phyloP scores from a whole-genome alignment of 2,329 filamentous ascomycete genomes.

The Fusarium metavorans region DNA sequence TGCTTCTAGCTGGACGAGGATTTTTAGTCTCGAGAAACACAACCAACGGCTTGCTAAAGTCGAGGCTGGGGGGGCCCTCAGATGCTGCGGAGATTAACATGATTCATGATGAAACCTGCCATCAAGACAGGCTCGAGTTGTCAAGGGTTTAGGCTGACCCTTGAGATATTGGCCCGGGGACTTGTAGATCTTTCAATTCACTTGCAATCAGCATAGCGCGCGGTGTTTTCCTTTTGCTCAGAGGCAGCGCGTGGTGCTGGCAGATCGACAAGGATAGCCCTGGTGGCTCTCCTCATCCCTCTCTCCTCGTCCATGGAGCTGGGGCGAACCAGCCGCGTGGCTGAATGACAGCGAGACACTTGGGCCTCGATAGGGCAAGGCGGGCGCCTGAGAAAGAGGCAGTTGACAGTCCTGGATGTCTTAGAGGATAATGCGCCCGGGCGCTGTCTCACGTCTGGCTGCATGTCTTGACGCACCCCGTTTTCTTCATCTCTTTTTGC shows the following conservation, averaged over 20 bases:
- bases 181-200: neutral
- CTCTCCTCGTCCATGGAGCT: conserved; percentile 24
- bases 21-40: neutral
- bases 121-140: conserved; percentile 9
- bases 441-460: conserved; percentile 16
- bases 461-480: conserved; percentile 24
- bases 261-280: conserved; percentile 9
- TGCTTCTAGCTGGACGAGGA: conserved; percentile 5
- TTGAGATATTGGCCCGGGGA: neutral
- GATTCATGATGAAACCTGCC: conserved; percentile 34
- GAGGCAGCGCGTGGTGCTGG: neutral
- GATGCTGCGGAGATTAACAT: conserved; percentile 23
- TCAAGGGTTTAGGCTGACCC: neutral
- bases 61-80: neutral
- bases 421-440: conserved; percentile 1
- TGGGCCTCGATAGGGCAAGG: conserved; percentile 1
- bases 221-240: neutral
- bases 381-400: conserved; percentile 7
- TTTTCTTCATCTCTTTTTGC: conserved; percentile 29
- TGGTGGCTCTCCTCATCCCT: conserved; percentile 5
- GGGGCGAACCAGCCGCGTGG: conserved; percentile 22
- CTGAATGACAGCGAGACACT: conserved; percentile 22
- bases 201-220: neutral
- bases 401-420: conserved; percentile 11
- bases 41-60: conserved; percentile 5